Percentiles rank a stretch among this genome's conserved stretches.
Evolutionary conservation across 495 filamentous ascomycete genomes (phyloP).

Genomic region (Daldinia loculata): DNA sequence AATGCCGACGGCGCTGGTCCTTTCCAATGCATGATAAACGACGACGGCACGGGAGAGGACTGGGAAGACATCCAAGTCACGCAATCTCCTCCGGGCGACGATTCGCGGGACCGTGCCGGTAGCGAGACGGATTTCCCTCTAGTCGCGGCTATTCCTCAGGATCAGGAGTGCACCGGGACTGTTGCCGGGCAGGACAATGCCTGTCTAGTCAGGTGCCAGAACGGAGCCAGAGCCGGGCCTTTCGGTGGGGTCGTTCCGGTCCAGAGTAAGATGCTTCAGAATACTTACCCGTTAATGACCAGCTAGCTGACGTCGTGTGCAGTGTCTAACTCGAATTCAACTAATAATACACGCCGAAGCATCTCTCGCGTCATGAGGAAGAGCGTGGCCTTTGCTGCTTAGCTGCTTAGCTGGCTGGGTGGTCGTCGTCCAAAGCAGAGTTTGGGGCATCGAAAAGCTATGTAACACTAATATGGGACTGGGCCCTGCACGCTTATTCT

Average conservation of each 20-base stretch:
- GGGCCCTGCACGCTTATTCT: not conserved
- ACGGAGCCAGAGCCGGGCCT: slow-evolving; percentile 58
- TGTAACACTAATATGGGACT: not conserved
- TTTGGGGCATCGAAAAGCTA: not conserved
- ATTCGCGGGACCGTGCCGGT: slow-evolving; percentile 49
- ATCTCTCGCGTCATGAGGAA: slow-evolving; percentile 33
- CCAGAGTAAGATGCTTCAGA: slow-evolving; percentile 46
- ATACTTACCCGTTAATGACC: not conserved
- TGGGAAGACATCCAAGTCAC: slow-evolving; percentile 54
- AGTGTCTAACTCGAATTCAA: slow-evolving; percentile 34
- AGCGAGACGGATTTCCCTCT: slow-evolving; percentile 55
- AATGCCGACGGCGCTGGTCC: slow-evolving; percentile 60
- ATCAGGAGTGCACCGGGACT: slow-evolving; percentile 60
- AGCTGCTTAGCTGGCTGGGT: too few relatives aligned
- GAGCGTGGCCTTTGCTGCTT: slow-evolving; percentile 3
- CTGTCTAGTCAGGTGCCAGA: slow-evolving; percentile 64
- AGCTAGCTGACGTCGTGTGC: slow-evolving; percentile 9
- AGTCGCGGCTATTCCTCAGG: slow-evolving; percentile 55
- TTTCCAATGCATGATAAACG: slow-evolving; percentile 60
- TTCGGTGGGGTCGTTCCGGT: slow-evolving; percentile 65
- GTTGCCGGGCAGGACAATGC: slow-evolving; percentile 61
- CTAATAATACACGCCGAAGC: slow-evolving; percentile 28
- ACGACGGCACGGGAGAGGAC: slow-evolving; percentile 54
- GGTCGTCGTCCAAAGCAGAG: slow-evolving; percentile 1
- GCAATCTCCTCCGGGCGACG: slow-evolving; percentile 47